Evolutionary conservation across 768 basidiomycete genomes (phyloP).

Genomic region (Arthromyces matolae): DNA sequence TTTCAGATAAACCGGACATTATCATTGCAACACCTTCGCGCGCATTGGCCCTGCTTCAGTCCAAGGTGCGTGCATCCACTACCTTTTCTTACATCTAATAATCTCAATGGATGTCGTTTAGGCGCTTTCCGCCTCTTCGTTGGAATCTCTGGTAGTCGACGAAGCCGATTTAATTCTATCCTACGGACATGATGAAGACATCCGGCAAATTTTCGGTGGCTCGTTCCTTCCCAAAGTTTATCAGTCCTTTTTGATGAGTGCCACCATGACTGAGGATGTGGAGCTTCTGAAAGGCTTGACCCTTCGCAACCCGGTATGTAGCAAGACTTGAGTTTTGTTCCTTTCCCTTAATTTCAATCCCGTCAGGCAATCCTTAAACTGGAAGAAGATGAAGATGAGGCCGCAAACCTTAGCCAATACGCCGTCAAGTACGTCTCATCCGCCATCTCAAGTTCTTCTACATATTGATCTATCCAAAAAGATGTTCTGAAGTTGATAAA

Average conservation of each 20-base stretch:
- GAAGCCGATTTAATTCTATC: constrained; percentile 97
- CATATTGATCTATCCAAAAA: constrained; percentile 23
- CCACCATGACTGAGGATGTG: constrained; percentile 96
- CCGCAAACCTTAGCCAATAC: constrained; percentile 80
- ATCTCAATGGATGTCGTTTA: constrained; percentile 21
- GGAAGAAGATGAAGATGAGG: constrained; percentile 84
- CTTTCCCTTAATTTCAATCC: too few species aligned
- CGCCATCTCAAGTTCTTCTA: background rate
- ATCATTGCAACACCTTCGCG: constrained; percentile 78
- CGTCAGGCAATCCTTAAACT: constrained; percentile 81
- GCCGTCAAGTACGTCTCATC: constrained; percentile 56
- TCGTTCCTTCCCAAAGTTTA: constrained; percentile 75
- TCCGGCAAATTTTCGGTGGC: constrained; percentile 65
- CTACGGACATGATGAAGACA: constrained; percentile 92
- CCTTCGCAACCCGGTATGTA: constrained; percentile 77
- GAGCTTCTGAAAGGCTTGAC: constrained; percentile 85
- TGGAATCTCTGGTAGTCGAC: constrained; percentile 91
- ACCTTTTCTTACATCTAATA: background rate
- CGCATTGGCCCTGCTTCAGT: constrained; percentile 61
- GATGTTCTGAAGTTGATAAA: constrained; percentile 93
- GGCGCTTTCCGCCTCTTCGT: constrained; percentile 58
- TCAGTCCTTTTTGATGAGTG: constrained; percentile 95
- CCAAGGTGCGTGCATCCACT: constrained; percentile 51
- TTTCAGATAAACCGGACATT: constrained; percentile 72
- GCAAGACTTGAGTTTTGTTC: background rate